Base-by-base conservation (phyloP, 2,329 filamentous ascomycete species). In the Amphichorda felina region DNA sequence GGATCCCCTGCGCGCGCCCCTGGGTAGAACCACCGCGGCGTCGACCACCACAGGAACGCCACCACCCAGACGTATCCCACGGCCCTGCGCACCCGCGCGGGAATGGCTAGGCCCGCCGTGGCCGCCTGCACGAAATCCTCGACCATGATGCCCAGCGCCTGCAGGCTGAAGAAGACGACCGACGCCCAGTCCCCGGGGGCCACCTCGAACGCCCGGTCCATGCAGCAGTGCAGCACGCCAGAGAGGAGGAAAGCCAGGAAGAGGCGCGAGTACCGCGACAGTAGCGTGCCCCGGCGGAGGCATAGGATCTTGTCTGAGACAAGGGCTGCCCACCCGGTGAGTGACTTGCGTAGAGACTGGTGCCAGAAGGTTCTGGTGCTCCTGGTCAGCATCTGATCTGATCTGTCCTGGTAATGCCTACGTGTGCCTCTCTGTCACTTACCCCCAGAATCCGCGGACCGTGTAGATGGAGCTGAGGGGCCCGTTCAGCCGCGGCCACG, bases 381-480 rank as follows among this genome's bases (percentile, higher is more conserved):
- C n/a, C n/a, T n/a, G n/a, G n/a, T n/a, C n/a, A n/a, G n/a, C n/a
- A n/a, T n/a, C n/a, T n/a, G n/a, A n/a, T n/a, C n/a, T n/a, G n/a
- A n/a, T n/a, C n/a, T n/a, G n/a, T n/a, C n/a, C n/a, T n/a, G n/a
- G n/a, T n/a, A n/a, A n/a, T n/a, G n/a, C n/a, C n/a, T n/a, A n/a
- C n/a, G n/a, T n/a, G n/a, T n/a, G n/a, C n/a, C n/a, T n/a, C n/a
- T n/a, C n/a, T n/a, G n/a, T n/a, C n/a, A n/a, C 36, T 36, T 24
- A 41, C 39, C 36, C 31, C 39, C 39, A 41, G 29, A 38, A 35
- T 8, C 36, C 39, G 15, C 39, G 39, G 22, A 41, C 33, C 14
- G 39, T 38, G 21, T 38, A 36, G 14, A 25, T 21, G 9, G 30
- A 14, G 10, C 25, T 11, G 9, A 37, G 21, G 7, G 38, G 21